A percentile compares a stretch with the other conserved stretches of the same genome.
These are phyloP conservation scores for Decorospora gaudefroyi DNA, from an alignment of 2,329 filamentous ascomycete genomes.

Conservation along the genomic window DNA sequence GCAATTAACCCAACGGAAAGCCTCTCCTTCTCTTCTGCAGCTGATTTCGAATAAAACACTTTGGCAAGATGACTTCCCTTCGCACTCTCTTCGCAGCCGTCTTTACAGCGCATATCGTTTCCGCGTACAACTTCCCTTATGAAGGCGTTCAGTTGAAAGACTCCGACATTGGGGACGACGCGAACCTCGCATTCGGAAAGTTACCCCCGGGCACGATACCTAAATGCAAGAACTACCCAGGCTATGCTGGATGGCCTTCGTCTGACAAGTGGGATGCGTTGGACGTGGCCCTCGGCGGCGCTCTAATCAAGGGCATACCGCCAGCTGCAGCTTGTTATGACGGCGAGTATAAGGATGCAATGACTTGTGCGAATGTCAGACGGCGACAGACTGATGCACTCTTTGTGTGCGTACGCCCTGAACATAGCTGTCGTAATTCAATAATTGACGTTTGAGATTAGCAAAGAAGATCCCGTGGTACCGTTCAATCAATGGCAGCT, in stretches of 20 bases:
- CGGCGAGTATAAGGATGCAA: constrained; percentile 25
- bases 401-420: constrained; percentile 23
- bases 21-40: neutral
- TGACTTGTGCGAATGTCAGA: constrained; percentile 21
- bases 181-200: constrained; percentile 32
- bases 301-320: constrained; percentile 30
- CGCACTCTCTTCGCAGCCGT: neutral
- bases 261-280: constrained; percentile 26
- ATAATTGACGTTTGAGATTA: constrained; percentile 6
- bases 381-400: constrained; percentile 17
- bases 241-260: constrained; percentile 35
- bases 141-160: constrained; percentile 29
- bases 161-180: constrained; percentile 25
- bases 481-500: constrained; percentile 29
- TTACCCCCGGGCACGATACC: constrained; percentile 5
- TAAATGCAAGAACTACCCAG: constrained; percentile 33
- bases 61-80: neutral
- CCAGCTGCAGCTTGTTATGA: constrained; percentile 37
- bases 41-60: neutral
- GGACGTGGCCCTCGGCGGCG: constrained; percentile 29
- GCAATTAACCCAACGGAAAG: too few relatives aligned
- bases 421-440: neutral
- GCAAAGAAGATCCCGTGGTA: constrained; percentile 33
- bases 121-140: constrained; percentile 33
- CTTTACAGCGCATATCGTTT: constrained; percentile 5